phyloP scores from a whole-genome alignment of 2,329 filamentous ascomycete genomes.

The Aureobasidium namibiae region DNA sequence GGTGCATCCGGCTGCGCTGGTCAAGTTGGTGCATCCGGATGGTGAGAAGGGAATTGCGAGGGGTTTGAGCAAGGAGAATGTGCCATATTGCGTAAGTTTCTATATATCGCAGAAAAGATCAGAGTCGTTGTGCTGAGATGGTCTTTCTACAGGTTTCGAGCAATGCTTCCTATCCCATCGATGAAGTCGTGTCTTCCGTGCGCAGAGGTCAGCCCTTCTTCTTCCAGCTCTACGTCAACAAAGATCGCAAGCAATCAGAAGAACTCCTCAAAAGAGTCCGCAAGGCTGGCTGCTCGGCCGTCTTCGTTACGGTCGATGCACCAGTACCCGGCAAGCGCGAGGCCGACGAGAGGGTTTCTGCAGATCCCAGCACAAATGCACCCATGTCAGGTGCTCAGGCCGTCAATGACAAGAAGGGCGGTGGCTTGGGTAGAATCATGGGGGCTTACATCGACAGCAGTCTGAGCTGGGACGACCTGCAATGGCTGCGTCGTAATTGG shows the following conservation, averaged over 20 bases:
- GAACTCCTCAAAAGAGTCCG: constrained; percentile 41
- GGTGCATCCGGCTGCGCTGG: constrained; percentile 30
- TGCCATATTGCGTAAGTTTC: constrained; percentile 23
- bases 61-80: constrained; percentile 22
- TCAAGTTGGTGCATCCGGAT: constrained; percentile 28
- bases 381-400: constrained; percentile 44
- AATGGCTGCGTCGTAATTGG: constrained; percentile 35
- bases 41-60: constrained; percentile 31
- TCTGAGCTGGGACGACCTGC: constrained; percentile 42
- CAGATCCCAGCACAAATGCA: constrained; percentile 39
- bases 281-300: constrained; percentile 40
- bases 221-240: constrained; percentile 57
- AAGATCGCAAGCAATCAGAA: constrained; percentile 44
- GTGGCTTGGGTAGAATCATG: constrained; percentile 48
- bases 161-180: constrained; percentile 26
- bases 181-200: constrained; percentile 23
- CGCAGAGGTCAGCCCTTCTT: constrained; percentile 33
- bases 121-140: too few relatives aligned
- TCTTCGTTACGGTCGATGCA: constrained; percentile 53
- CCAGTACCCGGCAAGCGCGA: constrained; percentile 50
- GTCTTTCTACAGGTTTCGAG: constrained; percentile 23
- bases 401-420: constrained; percentile 47
- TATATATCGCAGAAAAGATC: too few relatives aligned
- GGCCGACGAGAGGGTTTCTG: constrained; percentile 38
- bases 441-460: constrained; percentile 50